These are phyloP conservation scores for Mycena vulgaris DNA, from an alignment of 768 basidiomycete genomes.

Conservation along the genomic window DNA sequence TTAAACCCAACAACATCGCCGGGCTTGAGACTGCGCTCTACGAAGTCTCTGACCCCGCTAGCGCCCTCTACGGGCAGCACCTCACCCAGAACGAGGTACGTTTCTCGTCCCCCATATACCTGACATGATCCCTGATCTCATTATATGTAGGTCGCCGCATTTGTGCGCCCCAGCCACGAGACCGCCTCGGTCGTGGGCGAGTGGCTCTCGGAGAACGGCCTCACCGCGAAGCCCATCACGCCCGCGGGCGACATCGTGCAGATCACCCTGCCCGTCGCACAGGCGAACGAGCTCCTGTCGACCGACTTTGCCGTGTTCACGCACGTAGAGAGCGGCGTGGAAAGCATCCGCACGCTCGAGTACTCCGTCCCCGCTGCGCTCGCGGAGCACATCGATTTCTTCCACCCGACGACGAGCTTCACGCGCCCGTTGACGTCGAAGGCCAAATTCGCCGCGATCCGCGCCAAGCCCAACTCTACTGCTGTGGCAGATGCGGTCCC, in stretches of 20 bases:
- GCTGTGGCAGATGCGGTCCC: not conserved
- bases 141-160: conserved; percentile 17
- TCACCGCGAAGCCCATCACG: conserved; percentile 14
- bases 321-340: conserved; percentile 27
- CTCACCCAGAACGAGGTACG: not conserved
- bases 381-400: not conserved
- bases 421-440: not conserved
- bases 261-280: conserved; percentile 36
- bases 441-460: not conserved
- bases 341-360: conserved; percentile 36
- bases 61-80: not conserved
- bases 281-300: conserved; percentile 40
- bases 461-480: not conserved
- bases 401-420: not conserved
- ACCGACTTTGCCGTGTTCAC: conserved; percentile 35
- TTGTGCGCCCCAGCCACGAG: conserved; percentile 39
- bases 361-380: not conserved
- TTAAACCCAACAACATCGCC: conserved; percentile 20
- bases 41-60: not conserved
- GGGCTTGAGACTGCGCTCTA: conserved; percentile 10
- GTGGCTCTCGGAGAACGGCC: not conserved
- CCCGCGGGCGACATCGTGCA: conserved; percentile 41
- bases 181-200: not conserved
- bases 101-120: not conserved
- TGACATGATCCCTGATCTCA: not conserved